Evolutionary conservation across 768 basidiomycete species (phyloP), one percentile per base, ranked within the genome.

Genomic region (Suillus hirtellus): DNA sequence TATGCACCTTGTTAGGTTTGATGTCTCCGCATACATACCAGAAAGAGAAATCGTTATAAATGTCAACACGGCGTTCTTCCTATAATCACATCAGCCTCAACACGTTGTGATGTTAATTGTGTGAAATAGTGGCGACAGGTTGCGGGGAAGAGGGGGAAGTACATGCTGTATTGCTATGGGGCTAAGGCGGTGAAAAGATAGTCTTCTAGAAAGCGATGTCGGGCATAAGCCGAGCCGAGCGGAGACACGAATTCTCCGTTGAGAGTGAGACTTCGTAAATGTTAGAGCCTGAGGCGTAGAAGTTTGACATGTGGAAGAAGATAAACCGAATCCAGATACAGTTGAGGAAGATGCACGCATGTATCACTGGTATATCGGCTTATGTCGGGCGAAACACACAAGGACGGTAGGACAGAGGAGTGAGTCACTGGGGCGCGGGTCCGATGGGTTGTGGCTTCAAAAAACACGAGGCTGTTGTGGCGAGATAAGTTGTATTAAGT

Each of bases 81-180:
- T 64, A 56, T 65, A 60, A 65, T 21, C 65, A 65, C 63, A 63
- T 38, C 27, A 34, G 15, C 52, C 52, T 19, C 35, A 17, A 47
- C 65, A 65, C 44, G 63, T 60, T 61, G 42, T 63, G 24, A 58
- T 43, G 0, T 37, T 58, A 7, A 10, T 42, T 59, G 61, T 60
- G 40, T n/a, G 54, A 62, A 59, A 14, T 37, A 49, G 24, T 24
- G 31, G 27, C 59, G 58, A 21, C 53, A 61, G 65, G 59, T 17
- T 63, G 59, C 44, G 49, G 27, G 21, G 3, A 49, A 40, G 15
- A 55, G 27, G 46, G 27, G 17, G 2, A 49, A 12, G 9, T 17
- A 53, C 54, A 68, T 73, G 73, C 72, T 75, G 72, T 75, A 67
- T 10, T 40, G 1, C 38, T 27, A 27, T 11, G 38, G 27, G 15